Evolutionary conservation across 176 grass and related monocot genomes (phyloP).

Genomic region (Miscanthus lutarioriparius): DNA sequence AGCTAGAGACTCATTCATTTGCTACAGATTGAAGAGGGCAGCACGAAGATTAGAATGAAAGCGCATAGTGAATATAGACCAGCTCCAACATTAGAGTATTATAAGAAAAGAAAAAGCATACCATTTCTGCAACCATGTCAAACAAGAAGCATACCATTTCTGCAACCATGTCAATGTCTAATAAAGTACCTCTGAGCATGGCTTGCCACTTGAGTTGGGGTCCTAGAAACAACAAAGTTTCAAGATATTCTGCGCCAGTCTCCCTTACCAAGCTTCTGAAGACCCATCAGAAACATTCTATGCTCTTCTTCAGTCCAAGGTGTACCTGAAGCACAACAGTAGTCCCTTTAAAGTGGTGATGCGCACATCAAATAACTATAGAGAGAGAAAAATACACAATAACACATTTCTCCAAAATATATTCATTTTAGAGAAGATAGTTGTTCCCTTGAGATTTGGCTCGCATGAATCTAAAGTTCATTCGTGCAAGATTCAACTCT

Average conservation of each 20-base stretch:
- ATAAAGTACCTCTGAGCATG: slow-evolving; percentile 98
- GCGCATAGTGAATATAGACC: neutral
- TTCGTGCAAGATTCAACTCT: neutral
- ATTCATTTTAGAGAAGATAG: neutral
- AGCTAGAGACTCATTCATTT: slow-evolving; percentile 41
- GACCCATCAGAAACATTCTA: slow-evolving; percentile 77
- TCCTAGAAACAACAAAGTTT: slow-evolving; percentile 80
- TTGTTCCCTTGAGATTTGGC: slow-evolving; percentile 6
- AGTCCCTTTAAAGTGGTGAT: neutral
- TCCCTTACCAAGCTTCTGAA: slow-evolving; percentile 88
- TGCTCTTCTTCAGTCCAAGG: slow-evolving; percentile 99
- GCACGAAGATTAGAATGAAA: slow-evolving; percentile 5
- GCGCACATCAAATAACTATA: neutral
- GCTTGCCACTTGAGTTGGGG: slow-evolving; percentile 93
- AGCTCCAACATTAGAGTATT: neutral
- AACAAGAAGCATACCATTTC: slow-evolving; percentile 76
- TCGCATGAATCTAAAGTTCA: neutral
- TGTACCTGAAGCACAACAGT: slow-evolving; percentile 56
- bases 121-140: slow-evolving; percentile 82
- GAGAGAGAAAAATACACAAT: neutral
- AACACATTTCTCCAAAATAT: neutral
- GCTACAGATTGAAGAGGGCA: slow-evolving; percentile 44
- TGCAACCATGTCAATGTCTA: slow-evolving; percentile 87
- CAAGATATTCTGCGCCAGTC: slow-evolving; percentile 91
- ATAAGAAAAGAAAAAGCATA: slow-evolving; percentile 28